Evolutionary conservation across 495 filamentous ascomycete species (phyloP).

Genomic region (Penicillium waksmanii): DNA sequence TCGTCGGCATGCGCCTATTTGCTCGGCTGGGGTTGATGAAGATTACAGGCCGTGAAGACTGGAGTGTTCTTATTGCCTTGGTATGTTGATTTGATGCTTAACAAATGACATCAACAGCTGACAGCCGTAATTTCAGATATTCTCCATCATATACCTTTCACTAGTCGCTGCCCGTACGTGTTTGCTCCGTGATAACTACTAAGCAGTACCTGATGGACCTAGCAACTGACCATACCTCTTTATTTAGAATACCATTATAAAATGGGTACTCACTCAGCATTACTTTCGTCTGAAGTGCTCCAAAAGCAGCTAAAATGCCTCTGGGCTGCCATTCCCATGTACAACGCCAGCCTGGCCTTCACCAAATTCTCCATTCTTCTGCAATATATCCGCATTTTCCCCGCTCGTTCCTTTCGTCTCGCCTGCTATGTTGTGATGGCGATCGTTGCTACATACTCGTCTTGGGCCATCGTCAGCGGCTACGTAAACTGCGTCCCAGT

Average conservation of each 20-base stretch:
- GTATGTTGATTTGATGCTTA: slow-evolving; percentile 9
- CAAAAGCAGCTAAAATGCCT: slow-evolving; percentile 40
- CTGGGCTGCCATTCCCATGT: slow-evolving; percentile 47
- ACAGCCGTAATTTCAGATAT: slow-evolving; percentile 3
- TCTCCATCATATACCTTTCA: slow-evolving; percentile 38
- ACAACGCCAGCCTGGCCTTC: slow-evolving; percentile 43
- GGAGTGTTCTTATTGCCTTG: slow-evolving; percentile 37
- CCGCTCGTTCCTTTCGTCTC: slow-evolving; percentile 35
- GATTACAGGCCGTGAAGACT: slow-evolving; percentile 42
- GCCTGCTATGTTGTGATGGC: slow-evolving; percentile 39
- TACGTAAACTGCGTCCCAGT: slow-evolving; percentile 61
- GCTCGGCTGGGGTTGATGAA: slow-evolving; percentile 42
- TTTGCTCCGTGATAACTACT: not conserved
- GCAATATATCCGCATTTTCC: slow-evolving; percentile 54
- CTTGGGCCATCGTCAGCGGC: slow-evolving; percentile 44
- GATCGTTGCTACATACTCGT: slow-evolving; percentile 37
- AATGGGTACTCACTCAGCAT: slow-evolving; percentile 31
- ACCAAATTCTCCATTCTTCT: slow-evolving; percentile 54
- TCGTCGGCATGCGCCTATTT: slow-evolving; percentile 40
- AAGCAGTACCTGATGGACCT: not conserved
- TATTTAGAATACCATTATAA: slow-evolving; percentile 36
- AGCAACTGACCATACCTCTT: not conserved
- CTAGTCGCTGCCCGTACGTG: slow-evolving; percentile 41
- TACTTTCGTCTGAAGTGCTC: slow-evolving; percentile 24
- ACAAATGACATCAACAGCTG: not conserved